Percentiles rank a stretch among this genome's conserved stretches.
phyloP scores from a whole-genome alignment of 164 flowering plant species.

The Vitis rupestris region DNA sequence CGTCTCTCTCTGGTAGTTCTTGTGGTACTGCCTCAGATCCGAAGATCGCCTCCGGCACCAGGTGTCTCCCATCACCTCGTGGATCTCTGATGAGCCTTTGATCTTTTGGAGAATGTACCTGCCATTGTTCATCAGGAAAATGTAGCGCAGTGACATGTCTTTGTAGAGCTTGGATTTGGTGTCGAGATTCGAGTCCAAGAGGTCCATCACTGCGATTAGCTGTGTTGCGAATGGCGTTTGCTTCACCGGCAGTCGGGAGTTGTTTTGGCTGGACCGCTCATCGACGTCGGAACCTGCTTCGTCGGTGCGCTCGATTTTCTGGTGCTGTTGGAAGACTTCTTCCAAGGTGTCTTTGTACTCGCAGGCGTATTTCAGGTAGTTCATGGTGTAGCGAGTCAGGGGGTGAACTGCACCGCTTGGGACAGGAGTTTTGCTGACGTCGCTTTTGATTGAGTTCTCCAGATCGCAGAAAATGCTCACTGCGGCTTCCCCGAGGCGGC shows the following conservation, averaged over 20 bases:
- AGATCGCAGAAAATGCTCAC: constrained; percentile 62
- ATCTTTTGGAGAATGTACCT: constrained; percentile 80
- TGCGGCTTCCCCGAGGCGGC: constrained; percentile 57
- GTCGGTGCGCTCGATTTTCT: constrained; percentile 33
- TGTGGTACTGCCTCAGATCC: constrained; percentile 69
- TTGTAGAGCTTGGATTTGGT: constrained; percentile 66
- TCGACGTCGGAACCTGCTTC: constrained; percentile 10
- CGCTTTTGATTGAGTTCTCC: constrained; percentile 68
- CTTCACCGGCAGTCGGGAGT: not conserved
- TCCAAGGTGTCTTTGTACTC: constrained; percentile 73
- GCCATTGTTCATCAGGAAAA: constrained; percentile 92
- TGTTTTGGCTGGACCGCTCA: not conserved
- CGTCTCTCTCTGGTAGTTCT: constrained; percentile 77
- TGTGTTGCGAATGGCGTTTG: constrained; percentile 49
- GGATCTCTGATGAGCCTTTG: constrained; percentile 60
- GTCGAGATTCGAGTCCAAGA: constrained; percentile 60
- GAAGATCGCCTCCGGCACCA: constrained; percentile 66
- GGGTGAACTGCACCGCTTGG: constrained; percentile 93
- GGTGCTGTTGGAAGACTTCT: constrained; percentile 49
- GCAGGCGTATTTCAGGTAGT: constrained; percentile 64
- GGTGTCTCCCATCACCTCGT: constrained; percentile 52
- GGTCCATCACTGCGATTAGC: constrained; percentile 53
- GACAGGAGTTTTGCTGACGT: constrained; percentile 60
- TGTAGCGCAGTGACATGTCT: constrained; percentile 54
- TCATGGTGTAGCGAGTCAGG: constrained; percentile 77